These are phyloP conservation scores for Alternaria sp. DNA, from an alignment of 2,329 filamentous ascomycete species.

Conservation along the genomic window DNA sequence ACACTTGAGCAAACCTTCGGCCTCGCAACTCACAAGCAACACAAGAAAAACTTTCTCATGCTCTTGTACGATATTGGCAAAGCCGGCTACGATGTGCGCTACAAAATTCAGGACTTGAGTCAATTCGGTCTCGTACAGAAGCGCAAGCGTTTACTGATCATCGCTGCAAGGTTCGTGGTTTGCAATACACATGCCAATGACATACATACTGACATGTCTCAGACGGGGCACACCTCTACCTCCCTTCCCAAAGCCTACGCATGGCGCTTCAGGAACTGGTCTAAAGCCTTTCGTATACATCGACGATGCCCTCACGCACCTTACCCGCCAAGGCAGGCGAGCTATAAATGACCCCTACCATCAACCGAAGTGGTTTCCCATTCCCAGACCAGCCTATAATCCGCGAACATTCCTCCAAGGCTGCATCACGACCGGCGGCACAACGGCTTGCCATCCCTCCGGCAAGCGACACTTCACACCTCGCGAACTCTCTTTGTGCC, in stretches of 20 bases:
- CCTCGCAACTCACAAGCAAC: constrained; percentile 3
- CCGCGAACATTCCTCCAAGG: not conserved
- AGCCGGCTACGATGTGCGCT: constrained; percentile 34
- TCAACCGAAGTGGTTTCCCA: constrained; percentile 3
- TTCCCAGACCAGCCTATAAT: not conserved
- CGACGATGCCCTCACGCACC: constrained; percentile 22
- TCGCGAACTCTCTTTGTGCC: constrained; percentile 25
- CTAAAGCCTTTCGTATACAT: constrained; percentile 29
- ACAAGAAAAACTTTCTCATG: constrained; percentile 11
- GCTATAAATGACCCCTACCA: constrained; percentile 24
- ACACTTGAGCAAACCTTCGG: constrained; percentile 29
- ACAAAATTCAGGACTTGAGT: constrained; percentile 23
- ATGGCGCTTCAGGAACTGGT: constrained; percentile 29
- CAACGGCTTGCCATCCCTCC: constrained; percentile 17
- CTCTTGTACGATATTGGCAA: constrained; percentile 24
- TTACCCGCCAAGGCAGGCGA: constrained; percentile 3
- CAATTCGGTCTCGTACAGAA: constrained; percentile 32
- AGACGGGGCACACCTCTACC: constrained; percentile 34
- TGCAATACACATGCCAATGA: not conserved
- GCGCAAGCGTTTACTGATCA: constrained; percentile 35
- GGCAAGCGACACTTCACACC: constrained; percentile 24
- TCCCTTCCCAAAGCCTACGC: constrained; percentile 34
- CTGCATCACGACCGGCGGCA: constrained; percentile 28
- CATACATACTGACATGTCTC: constrained; percentile 10
- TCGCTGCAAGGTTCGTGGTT: constrained; percentile 30